These are phyloP conservation scores for Phialophora tarda DNA, from an alignment of 2,329 filamentous ascomycete species.

Conservation along the genomic window DNA sequence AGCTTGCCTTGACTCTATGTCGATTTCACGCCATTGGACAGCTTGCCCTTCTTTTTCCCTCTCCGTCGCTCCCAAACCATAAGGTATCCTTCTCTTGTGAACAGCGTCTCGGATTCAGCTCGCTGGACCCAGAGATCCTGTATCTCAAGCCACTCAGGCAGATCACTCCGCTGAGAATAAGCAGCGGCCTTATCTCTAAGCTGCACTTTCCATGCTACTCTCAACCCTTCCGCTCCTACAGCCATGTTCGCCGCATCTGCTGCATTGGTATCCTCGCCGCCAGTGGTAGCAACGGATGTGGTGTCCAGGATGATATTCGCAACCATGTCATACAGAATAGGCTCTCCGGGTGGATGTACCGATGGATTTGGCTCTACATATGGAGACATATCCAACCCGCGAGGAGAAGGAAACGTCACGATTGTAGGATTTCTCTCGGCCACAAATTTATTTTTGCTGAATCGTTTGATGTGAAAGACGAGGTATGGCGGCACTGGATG, in stretches of 20 bases:
- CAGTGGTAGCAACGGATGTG: slow-evolving; percentile 64
- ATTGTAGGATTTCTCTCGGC: slow-evolving; percentile 96
- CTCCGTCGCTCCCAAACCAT: slow-evolving; percentile 94
- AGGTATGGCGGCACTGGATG: slow-evolving; percentile 92
- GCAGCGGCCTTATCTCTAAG: slow-evolving; percentile 70
- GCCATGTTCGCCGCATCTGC: slow-evolving; percentile 54
- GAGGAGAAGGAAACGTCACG: slow-evolving; percentile 87
- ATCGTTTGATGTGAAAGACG: slow-evolving; percentile 94
- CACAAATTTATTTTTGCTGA: slow-evolving; percentile 95
- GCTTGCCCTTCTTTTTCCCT: slow-evolving; percentile 51
- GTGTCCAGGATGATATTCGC: slow-evolving; percentile 77
- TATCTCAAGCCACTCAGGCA: slow-evolving; percentile 85
- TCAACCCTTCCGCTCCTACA: slow-evolving; percentile 87
- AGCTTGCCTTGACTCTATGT: neutral
- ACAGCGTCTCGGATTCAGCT: slow-evolving; percentile 85
- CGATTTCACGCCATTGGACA: slow-evolving; percentile 39
- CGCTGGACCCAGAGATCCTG: slow-evolving; percentile 94
- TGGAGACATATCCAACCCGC: slow-evolving; percentile 82
- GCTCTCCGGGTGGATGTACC: slow-evolving; percentile 73
- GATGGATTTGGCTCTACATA: slow-evolving; percentile 87
- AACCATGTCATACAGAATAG: slow-evolving; percentile 92
- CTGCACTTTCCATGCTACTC: slow-evolving; percentile 95
- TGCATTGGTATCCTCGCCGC: slow-evolving; percentile 49
- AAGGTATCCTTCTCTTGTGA: slow-evolving; percentile 91
- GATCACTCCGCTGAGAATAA: slow-evolving; percentile 48